Percentiles rank a stretch among this genome's conserved stretches.
Evolutionary conservation across 2,329 filamentous ascomycete genomes (phyloP).

Genomic region (Dryadomyces quercus-mongolicae): DNA sequence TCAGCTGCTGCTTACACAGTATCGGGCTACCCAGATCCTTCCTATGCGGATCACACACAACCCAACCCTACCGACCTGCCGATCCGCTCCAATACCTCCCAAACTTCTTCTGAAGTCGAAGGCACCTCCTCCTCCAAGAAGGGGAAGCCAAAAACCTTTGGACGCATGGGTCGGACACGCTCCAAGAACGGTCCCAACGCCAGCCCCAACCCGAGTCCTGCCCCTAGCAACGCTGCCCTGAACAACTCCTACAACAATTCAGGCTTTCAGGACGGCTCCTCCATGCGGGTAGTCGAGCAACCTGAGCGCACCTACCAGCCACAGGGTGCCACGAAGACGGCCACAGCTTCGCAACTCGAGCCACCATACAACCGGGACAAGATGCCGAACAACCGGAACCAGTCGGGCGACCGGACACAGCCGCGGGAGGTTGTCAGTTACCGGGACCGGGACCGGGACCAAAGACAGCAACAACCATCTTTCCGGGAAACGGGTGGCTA

Average conservation of each 20-base stretch:
- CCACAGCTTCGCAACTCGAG: slow-evolving; percentile 53
- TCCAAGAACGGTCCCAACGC: slow-evolving; percentile 22
- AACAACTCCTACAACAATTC: slow-evolving; percentile 18
- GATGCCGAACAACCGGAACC: slow-evolving; percentile 53
- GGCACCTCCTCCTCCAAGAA: slow-evolving; percentile 12
- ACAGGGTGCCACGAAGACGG: slow-evolving; percentile 40
- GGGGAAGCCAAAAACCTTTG: slow-evolving; percentile 43
- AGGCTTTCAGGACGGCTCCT: slow-evolving; percentile 2
- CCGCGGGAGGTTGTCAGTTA: slow-evolving; percentile 29
- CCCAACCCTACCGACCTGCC: slow-evolving; percentile 20
- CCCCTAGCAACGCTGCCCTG: slow-evolving; percentile 22
- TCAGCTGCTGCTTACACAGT: slow-evolving; percentile 3
- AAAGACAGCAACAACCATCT: slow-evolving; percentile 36
- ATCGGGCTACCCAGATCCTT: slow-evolving; percentile 14
- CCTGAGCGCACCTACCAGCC: slow-evolving; percentile 22
- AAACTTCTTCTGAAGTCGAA: slow-evolving; percentile 24
- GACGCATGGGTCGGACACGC: slow-evolving; percentile 36
- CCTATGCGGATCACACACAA: slow-evolving; percentile 7
- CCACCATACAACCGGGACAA: slow-evolving; percentile 51
- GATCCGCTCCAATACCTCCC: slow-evolving; percentile 40
- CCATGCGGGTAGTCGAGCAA: slow-evolving; percentile 15
- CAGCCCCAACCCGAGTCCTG: slow-evolving; percentile 19
- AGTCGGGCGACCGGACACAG: slow-evolving; percentile 56
- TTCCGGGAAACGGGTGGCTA: slow-evolving; percentile 49
- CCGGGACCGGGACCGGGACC: slow-evolving; percentile 24